Conservation (phyloP, 179 eudicot species). For the Vitellaria paradoxa region DNA sequence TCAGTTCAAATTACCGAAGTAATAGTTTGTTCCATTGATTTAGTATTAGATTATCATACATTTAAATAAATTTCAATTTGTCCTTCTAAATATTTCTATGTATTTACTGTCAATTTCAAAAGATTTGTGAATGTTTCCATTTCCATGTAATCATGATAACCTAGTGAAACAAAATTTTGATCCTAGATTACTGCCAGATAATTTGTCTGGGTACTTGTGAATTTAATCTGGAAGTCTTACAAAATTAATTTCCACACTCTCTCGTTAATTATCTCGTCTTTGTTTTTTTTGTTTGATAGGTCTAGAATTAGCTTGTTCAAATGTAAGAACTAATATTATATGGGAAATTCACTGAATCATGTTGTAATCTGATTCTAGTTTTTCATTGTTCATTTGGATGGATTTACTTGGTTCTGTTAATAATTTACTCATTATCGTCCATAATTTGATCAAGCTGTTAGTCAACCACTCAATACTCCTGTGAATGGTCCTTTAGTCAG, state of each 20-base stretch:
- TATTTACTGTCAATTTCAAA: no score
- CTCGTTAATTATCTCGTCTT: background rate
- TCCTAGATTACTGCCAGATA: background rate
- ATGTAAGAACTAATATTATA: background rate
- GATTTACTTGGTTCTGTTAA: background rate
- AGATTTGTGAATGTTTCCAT: no score
- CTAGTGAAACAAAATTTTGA: no score
- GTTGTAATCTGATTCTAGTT: background rate
- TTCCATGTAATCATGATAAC: no score
- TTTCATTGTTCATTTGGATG: background rate
- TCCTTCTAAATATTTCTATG: no score
- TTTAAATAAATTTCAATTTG: no score
- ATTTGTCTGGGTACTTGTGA: background rate
- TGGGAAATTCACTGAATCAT: background rate
- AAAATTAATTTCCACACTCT: background rate
- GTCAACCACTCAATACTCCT: background rate
- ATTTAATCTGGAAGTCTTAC: background rate
- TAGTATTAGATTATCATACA: no score
- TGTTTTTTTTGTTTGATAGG: no score
- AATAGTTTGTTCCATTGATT: no score
- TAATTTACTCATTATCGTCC: background rate
- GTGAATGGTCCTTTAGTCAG: background rate
- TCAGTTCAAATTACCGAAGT: no score
- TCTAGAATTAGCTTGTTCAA: background rate
- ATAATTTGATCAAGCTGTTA: background rate